These are phyloP conservation scores for Rhizopus delemar DNA, from an alignment of 371 early-diverging fungal genomes.

Conservation along the genomic window DNA sequence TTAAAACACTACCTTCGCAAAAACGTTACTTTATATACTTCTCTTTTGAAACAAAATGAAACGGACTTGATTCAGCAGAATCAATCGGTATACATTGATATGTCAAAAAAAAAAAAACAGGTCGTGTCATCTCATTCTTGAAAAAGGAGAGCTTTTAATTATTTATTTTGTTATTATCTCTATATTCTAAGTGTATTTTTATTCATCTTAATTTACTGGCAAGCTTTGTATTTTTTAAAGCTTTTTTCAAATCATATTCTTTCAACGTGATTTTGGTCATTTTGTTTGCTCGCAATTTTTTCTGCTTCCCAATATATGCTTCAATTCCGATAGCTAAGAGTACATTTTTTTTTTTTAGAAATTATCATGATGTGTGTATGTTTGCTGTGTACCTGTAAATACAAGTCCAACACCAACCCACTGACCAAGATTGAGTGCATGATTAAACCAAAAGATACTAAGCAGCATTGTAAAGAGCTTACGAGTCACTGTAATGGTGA, in stretches of 20 bases:
- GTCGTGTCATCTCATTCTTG: too few relatives aligned
- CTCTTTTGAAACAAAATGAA: too few relatives aligned
- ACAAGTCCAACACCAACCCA: conserved; percentile 88
- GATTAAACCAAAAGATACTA: conserved; percentile 87
- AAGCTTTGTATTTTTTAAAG: not conserved
- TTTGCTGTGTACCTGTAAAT: conserved; percentile 63
- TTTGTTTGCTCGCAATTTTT: conserved; percentile 18
- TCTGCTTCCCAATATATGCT: conserved; percentile 65
- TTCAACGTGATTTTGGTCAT: not conserved
- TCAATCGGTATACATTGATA: too few relatives aligned
- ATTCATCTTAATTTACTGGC: not conserved
- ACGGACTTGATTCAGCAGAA: too few relatives aligned
- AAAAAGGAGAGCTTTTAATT: too few relatives aligned
- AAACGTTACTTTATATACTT: too few relatives aligned
- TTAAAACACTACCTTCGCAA: too few relatives aligned
- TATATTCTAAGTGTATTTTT: too few relatives aligned
- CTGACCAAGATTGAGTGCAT: conserved; percentile 75
- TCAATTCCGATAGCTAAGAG: conserved; percentile 69
- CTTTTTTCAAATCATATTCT: conserved; percentile 4
- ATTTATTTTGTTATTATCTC: too few relatives aligned
- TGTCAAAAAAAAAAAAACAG: too few relatives aligned
- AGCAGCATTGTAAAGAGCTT: conserved; percentile 95
- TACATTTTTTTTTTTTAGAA: not conserved
- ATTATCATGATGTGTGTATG: too few relatives aligned
- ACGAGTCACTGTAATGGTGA: conserved; percentile 94